Evolutionary conservation across 805 yeast species (phyloP), one percentile per base, ranked within the genome.

Genomic region (Saccharomycopsis sp.): DNA sequence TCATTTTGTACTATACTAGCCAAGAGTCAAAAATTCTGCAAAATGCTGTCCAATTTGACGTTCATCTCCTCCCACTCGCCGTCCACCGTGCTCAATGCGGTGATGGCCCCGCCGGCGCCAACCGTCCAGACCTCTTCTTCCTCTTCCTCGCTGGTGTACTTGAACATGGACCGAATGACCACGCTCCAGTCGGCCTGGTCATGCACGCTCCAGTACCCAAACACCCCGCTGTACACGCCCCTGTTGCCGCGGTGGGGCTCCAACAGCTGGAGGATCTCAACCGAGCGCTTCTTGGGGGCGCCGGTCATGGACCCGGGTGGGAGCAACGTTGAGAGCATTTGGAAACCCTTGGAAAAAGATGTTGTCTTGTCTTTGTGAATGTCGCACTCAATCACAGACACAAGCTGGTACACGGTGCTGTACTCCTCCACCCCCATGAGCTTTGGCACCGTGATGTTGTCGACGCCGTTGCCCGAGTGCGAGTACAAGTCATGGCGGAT

Each of bases 281-380:
- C 94, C 0, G 96, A 85, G 45, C 95, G 70, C 52, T 80, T 82
- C 62, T 92, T 92, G 2, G 99, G 99, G 0, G 99, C 99, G 2
- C 99, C 99, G 0, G 99, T 92, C 99, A 92, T 92, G 1, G 97
- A 89, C 0, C 99, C 99, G 0, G 99, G 96, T 2, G 99, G 98
- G 26, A 94, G 63, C 0, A 95, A 76, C 45, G 75, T 75, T 16
- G 75, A 71, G 9, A 92, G 66, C 2, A 89, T 64, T 56, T 92
- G 97, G 18, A 88, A 63, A 0, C 97, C 98, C 9, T 69, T 63
- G 50, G 69, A 77, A 21, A 50, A 38, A 2, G 52, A 40, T 6
- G 36, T 8, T 15, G 20, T 16, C 26, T 21, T 18, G 22, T 22
- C 40, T 21, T 17, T 10, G 20, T 21, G 13, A 20, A 79, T 58